Evolutionary conservation across 108 stramenopile genomes (phyloP), one percentile per base, ranked within the genome.

Genomic region (Cyclotella sp.): DNA sequence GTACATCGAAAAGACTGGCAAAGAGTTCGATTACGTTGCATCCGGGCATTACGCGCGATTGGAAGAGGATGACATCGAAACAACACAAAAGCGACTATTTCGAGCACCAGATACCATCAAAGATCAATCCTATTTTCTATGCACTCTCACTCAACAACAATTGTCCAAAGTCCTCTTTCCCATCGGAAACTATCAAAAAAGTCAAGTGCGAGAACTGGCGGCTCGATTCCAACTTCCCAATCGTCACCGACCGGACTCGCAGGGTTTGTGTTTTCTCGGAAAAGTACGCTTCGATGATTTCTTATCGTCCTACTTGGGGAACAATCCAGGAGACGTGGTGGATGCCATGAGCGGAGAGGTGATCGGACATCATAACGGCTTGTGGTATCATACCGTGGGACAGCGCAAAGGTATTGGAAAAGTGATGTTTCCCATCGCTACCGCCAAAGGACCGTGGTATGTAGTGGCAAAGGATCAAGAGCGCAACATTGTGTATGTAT

Each of bases 321-420:
- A 82, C 41, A 45, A 72, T 43, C 86, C 91, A 13, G 98, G 98
- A 24, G 82, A 89, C 51, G 85, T 97, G 46, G 79, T 96, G 9
- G 91, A 97, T 87, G 89, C 90, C 9, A 53, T 76, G 24, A 94
- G 86, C 9, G 91, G 92, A 54, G 89, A 94, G 18, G 72, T 91
- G 15, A 85, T 98, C 52, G 98, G 98, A 15, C 73, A 75, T 40
- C 98, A 98, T 64, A 79, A 93, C 14, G 98, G 98, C 10, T 86
- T 98, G 22, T 98, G 98, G 98, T 98, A 91, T 81, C 98, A 98
- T 82, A 98, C 98, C 14, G 92, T 98, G 16, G 97, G 97, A 29
- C 98, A 98, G 79, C 88, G 98, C 39, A 98, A 97, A 73, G 98
- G 98, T 11, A 87, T 98, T 61, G 98, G 97, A 1, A 86, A 86